phyloP scores from a whole-genome alignment of 2,329 filamentous ascomycete species.

The Penicillium freii region DNA sequence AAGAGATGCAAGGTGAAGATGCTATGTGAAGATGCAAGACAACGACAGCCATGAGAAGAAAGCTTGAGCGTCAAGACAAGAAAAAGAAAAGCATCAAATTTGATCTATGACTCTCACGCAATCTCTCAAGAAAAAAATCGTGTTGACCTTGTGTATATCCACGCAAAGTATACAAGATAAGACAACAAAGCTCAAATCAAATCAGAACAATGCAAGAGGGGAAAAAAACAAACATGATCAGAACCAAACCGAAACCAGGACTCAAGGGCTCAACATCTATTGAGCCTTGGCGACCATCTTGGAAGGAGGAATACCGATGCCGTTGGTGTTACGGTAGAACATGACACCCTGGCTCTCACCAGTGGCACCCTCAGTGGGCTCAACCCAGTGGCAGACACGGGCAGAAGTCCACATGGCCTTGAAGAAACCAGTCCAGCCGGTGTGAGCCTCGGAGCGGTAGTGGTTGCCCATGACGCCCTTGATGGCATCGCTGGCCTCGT shows the following conservation, averaged over 20 bases:
- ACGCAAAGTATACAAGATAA: slow-evolving; percentile 1
- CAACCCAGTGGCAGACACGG: slow-evolving; percentile 94
- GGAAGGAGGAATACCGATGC: slow-evolving; percentile 64
- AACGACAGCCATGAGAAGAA: background rate
- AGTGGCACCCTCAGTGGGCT: slow-evolving; percentile 77
- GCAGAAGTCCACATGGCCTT: slow-evolving; percentile 75
- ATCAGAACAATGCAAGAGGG: background rate
- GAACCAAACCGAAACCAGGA: background rate
- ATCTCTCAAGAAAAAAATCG: background rate
- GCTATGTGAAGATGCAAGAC: background rate
- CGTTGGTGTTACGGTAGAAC: slow-evolving; percentile 95
- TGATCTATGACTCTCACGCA: background rate
- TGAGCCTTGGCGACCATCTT: slow-evolving; percentile 36
- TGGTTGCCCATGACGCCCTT: slow-evolving; percentile 92
- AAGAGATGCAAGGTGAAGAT: background rate
- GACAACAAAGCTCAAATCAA: background rate
- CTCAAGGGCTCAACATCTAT: background rate
- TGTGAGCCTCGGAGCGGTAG: slow-evolving; percentile 80
- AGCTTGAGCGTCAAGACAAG: background rate
- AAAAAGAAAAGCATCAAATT: background rate
- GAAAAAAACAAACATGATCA: background rate
- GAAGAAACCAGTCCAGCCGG: slow-evolving; percentile 78
- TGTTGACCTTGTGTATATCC: background rate
- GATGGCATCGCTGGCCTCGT: slow-evolving; percentile 92
- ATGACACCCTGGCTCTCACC: slow-evolving; percentile 80